Conservation (phyloP, 345 rosid species). For the Citrus australasica region DNA sequence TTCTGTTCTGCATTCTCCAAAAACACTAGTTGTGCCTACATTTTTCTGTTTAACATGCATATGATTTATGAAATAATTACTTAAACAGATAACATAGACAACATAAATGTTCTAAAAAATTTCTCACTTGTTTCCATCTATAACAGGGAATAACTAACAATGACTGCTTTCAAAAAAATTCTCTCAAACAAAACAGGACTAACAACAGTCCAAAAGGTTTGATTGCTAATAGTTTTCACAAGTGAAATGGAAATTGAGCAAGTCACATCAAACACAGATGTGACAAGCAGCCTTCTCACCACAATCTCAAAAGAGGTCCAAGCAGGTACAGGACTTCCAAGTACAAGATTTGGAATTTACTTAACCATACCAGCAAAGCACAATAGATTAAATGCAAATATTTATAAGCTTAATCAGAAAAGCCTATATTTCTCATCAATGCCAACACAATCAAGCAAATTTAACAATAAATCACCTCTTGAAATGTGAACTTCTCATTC, state of each 20-base stretch:
- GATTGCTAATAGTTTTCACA: background rate
- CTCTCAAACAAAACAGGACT: background rate
- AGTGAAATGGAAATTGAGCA: background rate
- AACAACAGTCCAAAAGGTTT: background rate
- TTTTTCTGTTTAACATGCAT: background rate
- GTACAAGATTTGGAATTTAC: background rate
- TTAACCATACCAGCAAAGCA: conserved; percentile 1
- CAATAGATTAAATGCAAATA: background rate
- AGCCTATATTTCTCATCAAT: background rate
- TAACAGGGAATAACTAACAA: background rate
- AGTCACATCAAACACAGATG: background rate
- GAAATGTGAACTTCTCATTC: conserved; percentile 72
- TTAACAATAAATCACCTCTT: conserved; percentile 54
- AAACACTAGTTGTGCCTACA: background rate
- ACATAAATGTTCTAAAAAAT: background rate
- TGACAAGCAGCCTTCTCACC: background rate
- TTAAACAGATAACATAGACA: background rate
- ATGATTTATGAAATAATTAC: background rate
- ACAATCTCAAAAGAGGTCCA: background rate
- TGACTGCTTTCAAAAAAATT: background rate
- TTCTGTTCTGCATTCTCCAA: background rate
- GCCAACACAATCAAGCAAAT: background rate
- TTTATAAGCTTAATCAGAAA: background rate
- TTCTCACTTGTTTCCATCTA: background rate
- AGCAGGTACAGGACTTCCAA: background rate